Percentiles rank a stretch among this genome's conserved stretches.
Evolutionary conservation across 345 rosid species (phyloP).

Genomic region (Moricandia moricandioides): DNA sequence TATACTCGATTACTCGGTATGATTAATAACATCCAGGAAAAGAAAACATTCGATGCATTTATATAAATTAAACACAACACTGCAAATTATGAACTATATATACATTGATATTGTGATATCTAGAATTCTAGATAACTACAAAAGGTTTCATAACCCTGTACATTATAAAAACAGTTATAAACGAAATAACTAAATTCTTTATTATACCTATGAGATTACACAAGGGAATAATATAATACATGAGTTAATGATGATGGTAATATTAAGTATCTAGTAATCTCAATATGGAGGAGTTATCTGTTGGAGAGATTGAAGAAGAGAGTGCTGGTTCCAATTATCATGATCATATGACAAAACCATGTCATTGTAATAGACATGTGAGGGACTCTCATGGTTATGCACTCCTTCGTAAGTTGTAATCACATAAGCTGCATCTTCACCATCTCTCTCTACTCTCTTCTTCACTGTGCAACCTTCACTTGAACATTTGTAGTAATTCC

Average conservation of each 20-base stretch:
- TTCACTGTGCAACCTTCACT: slow-evolving; percentile 72
- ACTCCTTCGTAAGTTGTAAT: slow-evolving; percentile 82
- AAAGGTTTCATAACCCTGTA: neutral
- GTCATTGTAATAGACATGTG: slow-evolving; percentile 40
- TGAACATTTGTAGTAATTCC: slow-evolving; percentile 83
- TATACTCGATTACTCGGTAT: no score
- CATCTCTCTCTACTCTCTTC: slow-evolving; percentile 87
- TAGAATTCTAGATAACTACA: neutral
- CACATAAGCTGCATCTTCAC: slow-evolving; percentile 57
- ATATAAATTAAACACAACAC: neutral
- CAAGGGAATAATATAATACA: neutral
- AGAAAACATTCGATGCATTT: neutral
- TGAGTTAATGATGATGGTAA: neutral
- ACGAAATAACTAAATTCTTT: neutral
- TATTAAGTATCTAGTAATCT: neutral
- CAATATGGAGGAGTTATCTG: slow-evolving; percentile 4
- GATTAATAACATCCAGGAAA: neutral
- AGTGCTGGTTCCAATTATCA: slow-evolving; percentile 33
- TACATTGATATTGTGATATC: neutral
- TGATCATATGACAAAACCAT: slow-evolving; percentile 32
- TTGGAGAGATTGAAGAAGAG: slow-evolving; percentile 24
- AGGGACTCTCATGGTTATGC: slow-evolving; percentile 69
- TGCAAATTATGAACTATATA: neutral
- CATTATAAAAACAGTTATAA: slow-evolving; percentile 1
- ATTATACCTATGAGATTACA: slow-evolving; percentile 16